Evolutionary conservation across 1,284 basidiomycete genomes (phyloP), one percentile per base, ranked within the genome.

Genomic region (Austroboletus niveus): DNA sequence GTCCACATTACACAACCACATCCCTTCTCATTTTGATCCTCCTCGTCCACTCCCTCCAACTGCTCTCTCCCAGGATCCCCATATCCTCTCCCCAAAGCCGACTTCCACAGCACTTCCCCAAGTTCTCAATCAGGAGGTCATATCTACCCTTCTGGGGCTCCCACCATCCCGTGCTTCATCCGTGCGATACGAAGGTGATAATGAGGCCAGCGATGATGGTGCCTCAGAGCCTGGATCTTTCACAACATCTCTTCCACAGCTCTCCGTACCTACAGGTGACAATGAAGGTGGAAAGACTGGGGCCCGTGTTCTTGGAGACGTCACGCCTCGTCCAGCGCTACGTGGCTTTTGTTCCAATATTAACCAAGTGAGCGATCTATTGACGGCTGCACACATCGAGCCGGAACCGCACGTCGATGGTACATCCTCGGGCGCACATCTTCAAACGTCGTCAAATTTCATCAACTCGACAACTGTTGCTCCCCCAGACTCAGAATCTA

Each of bases 91-190:
- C n/a, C 77, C 77, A 15, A 77, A 77, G 52, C 78, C 76, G 5
- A 77, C 72, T 4, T 72, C 72, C 4, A 69, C 68, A 5, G 56
- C 74, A 10, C 67, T 78, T 58, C 69, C 82, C 55, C 82, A 84
- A 60, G 74, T 85, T 22, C 75, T 86, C 43, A 81, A 77, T 45
- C 81, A 84, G 60, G 79, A 85, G 51, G 84, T 86, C 42, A 80
- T 87, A 42, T 79, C 78, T 5, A 70, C 75, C 4, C 72, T 86
- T 14, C 71, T 85, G 2, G 82, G 80, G 9, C 68, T 80, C 39
- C 69, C 74, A 1, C 74, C 72, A 8, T 78, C 79, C 1, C 77
- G 79, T 24, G 72, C 79, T 22, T 74, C 80, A 5, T 84, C 82
- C 1, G 77, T 75, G 8, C 69, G 77, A 46, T 78, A 78, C 47